Evolutionary conservation across 352 stramenopile genomes (phyloP), one percentile per base, ranked within the genome.

Genomic region (Thalassiosira oceanica): DNA sequence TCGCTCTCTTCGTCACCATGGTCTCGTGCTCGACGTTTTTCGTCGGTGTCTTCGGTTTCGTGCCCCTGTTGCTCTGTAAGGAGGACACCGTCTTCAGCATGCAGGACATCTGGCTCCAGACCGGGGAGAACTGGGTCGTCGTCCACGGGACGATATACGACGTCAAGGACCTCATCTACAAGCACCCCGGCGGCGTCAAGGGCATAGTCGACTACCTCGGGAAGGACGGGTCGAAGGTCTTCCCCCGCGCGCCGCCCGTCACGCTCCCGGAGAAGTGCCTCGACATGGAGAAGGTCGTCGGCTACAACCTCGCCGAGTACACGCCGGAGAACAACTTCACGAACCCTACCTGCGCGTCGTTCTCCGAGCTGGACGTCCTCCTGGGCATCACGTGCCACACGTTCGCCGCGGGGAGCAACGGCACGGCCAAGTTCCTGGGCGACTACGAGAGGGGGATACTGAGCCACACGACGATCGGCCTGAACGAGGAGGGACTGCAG

Each of bases 1-100:
- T 83, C 8, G 67, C 77, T 8, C 42, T 86, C 13, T 86, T 73
- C 48, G 10, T 83, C 0, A 80, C 83, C 31, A 76, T 83, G 51
- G 46, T 86, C 10, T 64, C 39, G 2, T 74, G 48, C 42, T 82
- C 64, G 7, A 65, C 70, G 15, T 71, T 73, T 28, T 76, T 84
- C 29, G 70, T 84, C 0, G 75, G 75, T 29, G 63, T 77, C 0
- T 78, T 81, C 45, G 75, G 75, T 64, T 82, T 81, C 52, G 55
- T 82, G 0, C 70, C 64, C 4, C 57, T 82, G 1, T 33, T 79
- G 2, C 43, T 79, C 5, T 84, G 75, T 45, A 75, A 66, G 41
- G 65, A 78, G 28, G 61, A 77, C 53, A 71, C 49, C 0, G 63
- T 72, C 6, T 82, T 74, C 43, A 57, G 45, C 3, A 63, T 82